phyloP scores from a whole-genome alignment of 768 basidiomycete species.

The Floccularia luteovirens region DNA sequence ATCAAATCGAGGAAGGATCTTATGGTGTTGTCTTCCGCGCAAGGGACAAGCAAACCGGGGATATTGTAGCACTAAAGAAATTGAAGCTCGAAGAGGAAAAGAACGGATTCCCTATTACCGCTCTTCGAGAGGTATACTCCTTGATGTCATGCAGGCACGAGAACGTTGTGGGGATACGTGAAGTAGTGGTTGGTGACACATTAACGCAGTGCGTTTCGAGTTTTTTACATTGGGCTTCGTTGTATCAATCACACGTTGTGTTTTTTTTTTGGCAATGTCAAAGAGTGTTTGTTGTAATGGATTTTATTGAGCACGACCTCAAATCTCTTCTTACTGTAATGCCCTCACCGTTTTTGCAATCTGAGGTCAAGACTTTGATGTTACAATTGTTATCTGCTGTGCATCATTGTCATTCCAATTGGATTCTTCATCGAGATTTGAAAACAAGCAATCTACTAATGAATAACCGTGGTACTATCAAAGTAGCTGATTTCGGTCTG shows the following conservation, averaged over 20 bases:
- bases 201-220: slow-evolving; percentile 85
- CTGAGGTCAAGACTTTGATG: slow-evolving; percentile 97
- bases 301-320: slow-evolving; percentile 99
- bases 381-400: slow-evolving; percentile 90
- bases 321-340: slow-evolving; percentile 92
- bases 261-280: slow-evolving; percentile 11
- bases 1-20: slow-evolving; percentile 98
- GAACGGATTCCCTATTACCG: slow-evolving; percentile 97
- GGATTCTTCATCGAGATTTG: slow-evolving; percentile 96
- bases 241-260: slow-evolving; percentile 22
- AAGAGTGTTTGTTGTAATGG: slow-evolving; percentile 99
- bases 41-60: slow-evolving; percentile 87
- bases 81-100: slow-evolving; percentile 98
- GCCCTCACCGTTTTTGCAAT: slow-evolving; percentile 95
- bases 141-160: slow-evolving; percentile 92
- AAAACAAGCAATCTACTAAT: slow-evolving; percentile 97
- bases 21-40: slow-evolving; percentile 99
- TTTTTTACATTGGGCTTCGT: slow-evolving; percentile 10
- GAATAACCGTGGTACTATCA: slow-evolving; percentile 98
- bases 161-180: slow-evolving; percentile 94
- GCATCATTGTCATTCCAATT: slow-evolving; percentile 88
- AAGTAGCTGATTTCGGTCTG: slow-evolving; percentile 97
- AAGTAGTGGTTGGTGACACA: slow-evolving; percentile 97
- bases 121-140: slow-evolving; percentile 91
- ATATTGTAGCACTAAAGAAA: slow-evolving; percentile 96